Conservation (phyloP, 768 basidiomycete genomes). For the Pleurotus eryngii region DNA sequence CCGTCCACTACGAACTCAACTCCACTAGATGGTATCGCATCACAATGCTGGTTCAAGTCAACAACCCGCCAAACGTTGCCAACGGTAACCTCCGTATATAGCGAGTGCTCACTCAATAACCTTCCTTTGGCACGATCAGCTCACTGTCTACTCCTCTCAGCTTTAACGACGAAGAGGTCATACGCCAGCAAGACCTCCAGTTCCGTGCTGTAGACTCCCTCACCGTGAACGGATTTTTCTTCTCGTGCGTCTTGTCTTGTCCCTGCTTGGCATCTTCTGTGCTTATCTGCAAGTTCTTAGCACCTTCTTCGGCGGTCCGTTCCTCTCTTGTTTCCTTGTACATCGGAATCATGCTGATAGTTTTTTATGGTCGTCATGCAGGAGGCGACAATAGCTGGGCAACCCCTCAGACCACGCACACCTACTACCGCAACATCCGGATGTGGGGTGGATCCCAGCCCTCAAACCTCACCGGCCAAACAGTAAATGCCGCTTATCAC, state of each 20-base stretch:
- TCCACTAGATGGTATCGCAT: conserved; percentile 61
- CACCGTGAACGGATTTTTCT: conserved; percentile 66
- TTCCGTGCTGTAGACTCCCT: conserved; percentile 55
- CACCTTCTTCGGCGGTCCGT: conserved; percentile 77
- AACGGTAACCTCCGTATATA: conserved; percentile 73
- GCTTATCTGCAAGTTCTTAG: conserved; percentile 26
- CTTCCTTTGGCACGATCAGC: background rate
- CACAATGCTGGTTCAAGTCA: conserved; percentile 75
- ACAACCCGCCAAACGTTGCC: conserved; percentile 60
- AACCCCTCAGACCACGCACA: conserved; percentile 60
- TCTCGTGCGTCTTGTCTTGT: conserved; percentile 52
- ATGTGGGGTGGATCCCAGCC: conserved; percentile 55
- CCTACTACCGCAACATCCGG: conserved; percentile 74
- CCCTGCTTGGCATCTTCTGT: background rate
- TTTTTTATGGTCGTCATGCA: conserved; percentile 15
- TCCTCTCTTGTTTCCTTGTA: background rate
- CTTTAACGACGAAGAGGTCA: conserved; percentile 64
- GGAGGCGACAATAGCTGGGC: conserved; percentile 72
- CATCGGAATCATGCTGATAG: conserved; percentile 10
- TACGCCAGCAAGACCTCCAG: conserved; percentile 59
- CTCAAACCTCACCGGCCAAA: conserved; percentile 36
- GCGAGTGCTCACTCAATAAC: conserved; percentile 36
- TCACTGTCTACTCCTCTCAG: conserved; percentile 26
- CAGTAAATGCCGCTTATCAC: background rate
- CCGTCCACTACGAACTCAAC: too few species aligned